phyloP scores from a whole-genome alignment of 139 green algal species.

The Coccomyxa sp. region DNA sequence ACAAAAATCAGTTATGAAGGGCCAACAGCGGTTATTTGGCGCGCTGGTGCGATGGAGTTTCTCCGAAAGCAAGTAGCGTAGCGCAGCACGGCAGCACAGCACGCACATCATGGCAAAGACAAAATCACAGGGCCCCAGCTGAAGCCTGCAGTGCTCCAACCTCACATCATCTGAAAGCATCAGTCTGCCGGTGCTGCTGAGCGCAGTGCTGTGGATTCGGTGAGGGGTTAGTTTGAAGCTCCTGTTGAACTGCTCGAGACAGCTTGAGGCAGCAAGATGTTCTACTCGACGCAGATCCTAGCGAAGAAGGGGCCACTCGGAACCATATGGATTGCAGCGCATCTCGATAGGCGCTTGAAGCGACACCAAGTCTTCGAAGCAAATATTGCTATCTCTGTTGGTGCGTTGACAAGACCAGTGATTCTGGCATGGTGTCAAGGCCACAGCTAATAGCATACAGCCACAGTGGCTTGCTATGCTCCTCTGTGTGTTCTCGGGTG shows the following conservation, averaged over 20 bases:
- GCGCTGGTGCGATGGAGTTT: no score
- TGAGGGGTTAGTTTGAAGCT: no score
- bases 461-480: not conserved
- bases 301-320: constrained; percentile 87
- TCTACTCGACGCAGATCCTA: constrained; percentile 87
- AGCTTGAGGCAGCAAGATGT: constrained; percentile 63
- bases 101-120: not conserved
- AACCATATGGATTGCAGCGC: constrained; percentile 92
- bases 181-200: no score
- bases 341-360: constrained; percentile 84
- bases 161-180: no score
- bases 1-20: no score
- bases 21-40: no score
- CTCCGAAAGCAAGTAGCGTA: no score
- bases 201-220: no score
- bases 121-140: not conserved
- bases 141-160: no score
- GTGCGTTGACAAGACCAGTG: not conserved
- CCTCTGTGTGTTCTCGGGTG: not conserved
- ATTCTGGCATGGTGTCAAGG: no score
- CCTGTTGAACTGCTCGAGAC: no score
- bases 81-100: constrained; percentile 15
- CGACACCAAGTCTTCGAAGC: constrained; percentile 69
- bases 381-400: constrained; percentile 39
- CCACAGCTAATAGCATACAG: no score